Conservation (phyloP, 2,329 filamentous ascomycete species). For the Westerdykella ornata region DNA sequence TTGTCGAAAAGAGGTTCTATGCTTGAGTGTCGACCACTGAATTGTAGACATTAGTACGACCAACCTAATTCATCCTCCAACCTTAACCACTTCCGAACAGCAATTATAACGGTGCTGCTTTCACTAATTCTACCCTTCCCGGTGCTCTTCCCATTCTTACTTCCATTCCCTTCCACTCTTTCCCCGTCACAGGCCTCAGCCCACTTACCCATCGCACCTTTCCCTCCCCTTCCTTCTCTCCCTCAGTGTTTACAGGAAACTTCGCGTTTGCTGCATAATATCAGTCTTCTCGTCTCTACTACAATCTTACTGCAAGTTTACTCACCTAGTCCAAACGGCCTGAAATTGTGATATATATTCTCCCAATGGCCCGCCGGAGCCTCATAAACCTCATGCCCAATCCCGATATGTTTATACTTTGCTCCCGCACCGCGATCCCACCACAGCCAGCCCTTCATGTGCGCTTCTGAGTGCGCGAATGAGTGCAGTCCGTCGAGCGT, state of each 20-base stretch:
- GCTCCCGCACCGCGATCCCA: conserved; percentile 6
- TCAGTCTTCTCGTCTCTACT: background rate
- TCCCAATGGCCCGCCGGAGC: conserved; percentile 11
- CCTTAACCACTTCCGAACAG: too few relatives aligned
- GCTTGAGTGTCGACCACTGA: too few relatives aligned
- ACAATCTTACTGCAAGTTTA: background rate
- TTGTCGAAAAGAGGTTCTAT: background rate
- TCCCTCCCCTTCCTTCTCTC: background rate
- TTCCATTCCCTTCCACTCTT: conserved; percentile 8
- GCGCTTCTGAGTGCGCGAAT: conserved; percentile 6
- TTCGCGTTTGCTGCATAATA: conserved; percentile 5
- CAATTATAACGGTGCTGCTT: background rate
- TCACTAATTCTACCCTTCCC: background rate
- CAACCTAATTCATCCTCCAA: too few relatives aligned
- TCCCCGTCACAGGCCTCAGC: conserved; percentile 1
- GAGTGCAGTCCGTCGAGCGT: conserved; percentile 9
- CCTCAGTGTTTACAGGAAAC: conserved; percentile 4
- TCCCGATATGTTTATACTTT: conserved; percentile 6
- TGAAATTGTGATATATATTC: conserved; percentile 11
- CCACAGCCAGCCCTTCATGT: conserved; percentile 10
- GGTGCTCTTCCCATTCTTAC: conserved; percentile 1
- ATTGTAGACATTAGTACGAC: too few relatives aligned
- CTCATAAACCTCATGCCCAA: conserved; percentile 13
- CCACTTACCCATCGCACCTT: conserved; percentile 4
- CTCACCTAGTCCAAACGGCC: conserved; percentile 10